Conservation (phyloP, 495 filamentous ascomycete genomes). For the Lasiosphaeria ovina region DNA sequence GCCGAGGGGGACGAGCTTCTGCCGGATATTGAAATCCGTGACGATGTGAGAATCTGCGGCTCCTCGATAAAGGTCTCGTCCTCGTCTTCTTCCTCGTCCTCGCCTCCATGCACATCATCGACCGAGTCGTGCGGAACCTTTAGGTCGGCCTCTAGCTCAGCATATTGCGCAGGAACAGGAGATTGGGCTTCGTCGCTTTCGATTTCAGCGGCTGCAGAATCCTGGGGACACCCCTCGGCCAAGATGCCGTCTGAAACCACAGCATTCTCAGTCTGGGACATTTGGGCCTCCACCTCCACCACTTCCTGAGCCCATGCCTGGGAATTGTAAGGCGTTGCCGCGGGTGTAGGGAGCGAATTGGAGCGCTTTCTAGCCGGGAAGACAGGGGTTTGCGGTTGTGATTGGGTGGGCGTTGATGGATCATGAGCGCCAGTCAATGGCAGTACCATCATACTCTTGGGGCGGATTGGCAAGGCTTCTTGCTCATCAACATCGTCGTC, state of each 20-base stretch:
- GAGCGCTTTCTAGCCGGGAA: conserved; percentile 49
- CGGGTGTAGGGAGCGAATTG: conserved; percentile 51
- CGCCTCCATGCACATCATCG: conserved; percentile 20
- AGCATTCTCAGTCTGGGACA: neutral
- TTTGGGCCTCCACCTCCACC: conserved; percentile 6
- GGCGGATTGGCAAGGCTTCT: conserved; percentile 37
- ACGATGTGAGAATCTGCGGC: conserved; percentile 53
- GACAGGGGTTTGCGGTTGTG: conserved; percentile 26
- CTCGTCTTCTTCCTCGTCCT: conserved; percentile 35
- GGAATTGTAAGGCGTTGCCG: conserved; percentile 24
- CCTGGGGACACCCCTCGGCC: neutral
- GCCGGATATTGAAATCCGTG: conserved; percentile 53
- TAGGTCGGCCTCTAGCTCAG: neutral
- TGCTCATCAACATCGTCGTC: conserved; percentile 45
- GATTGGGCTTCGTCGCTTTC: neutral
- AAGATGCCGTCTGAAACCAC: neutral
- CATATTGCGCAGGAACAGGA: neutral
- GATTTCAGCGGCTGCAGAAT: too few species aligned
- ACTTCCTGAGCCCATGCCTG: conserved; percentile 1
- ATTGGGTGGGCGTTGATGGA: conserved; percentile 35
- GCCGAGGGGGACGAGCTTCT: conserved; percentile 39
- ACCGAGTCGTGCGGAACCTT: neutral
- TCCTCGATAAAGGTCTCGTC: conserved; percentile 49
- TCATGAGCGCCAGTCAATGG: conserved; percentile 4
- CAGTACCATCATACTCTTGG: conserved; percentile 62